Percentiles rank a stretch among this genome's conserved stretches.
These are phyloP conservation scores for Botrytis tulipae DNA, from an alignment of 2,329 filamentous ascomycete genomes.

Conservation along the genomic window DNA sequence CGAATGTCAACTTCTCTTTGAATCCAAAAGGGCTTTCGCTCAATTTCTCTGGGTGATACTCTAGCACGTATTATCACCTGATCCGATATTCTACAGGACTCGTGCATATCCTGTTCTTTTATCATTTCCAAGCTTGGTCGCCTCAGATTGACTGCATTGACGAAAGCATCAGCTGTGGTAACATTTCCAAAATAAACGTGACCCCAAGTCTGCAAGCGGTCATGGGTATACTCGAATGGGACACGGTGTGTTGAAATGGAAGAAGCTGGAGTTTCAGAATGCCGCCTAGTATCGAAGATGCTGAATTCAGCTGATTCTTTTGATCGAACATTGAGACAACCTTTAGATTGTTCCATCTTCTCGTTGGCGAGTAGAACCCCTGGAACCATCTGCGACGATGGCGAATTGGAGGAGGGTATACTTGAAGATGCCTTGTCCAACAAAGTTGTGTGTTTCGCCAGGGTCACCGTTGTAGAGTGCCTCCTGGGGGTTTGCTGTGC, in stretches of 20 bases:
- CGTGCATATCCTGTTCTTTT: conserved; percentile 14
- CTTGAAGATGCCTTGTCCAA: background rate
- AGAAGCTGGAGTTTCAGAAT: background rate
- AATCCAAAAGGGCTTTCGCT: conserved; percentile 48
- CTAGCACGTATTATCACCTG: conserved; percentile 45
- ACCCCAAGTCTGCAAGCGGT: conserved; percentile 45
- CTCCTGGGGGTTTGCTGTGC: conserved; percentile 26
- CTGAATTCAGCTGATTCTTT: background rate
- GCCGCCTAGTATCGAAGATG: background rate
- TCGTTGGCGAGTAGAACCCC: background rate
- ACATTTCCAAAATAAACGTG: conserved; percentile 44
- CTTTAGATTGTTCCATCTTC: background rate
- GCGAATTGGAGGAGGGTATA: background rate
- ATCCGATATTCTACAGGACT: conserved; percentile 3
- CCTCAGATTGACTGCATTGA: conserved; percentile 45
- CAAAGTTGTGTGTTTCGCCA: background rate
- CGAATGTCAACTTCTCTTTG: conserved; percentile 51
- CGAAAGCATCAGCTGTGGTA: conserved; percentile 46
- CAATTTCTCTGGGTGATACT: conserved; percentile 43
- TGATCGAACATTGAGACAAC: background rate
- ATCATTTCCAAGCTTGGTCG: conserved; percentile 32
- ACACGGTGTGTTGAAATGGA: conserved; percentile 22
- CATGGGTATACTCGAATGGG: conserved; percentile 35
- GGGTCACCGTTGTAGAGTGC: conserved; percentile 22
- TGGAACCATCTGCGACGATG: background rate